Base-by-base conservation (phyloP, 1,284 basidiomycete species). In the Malassezia arunalokei region DNA sequence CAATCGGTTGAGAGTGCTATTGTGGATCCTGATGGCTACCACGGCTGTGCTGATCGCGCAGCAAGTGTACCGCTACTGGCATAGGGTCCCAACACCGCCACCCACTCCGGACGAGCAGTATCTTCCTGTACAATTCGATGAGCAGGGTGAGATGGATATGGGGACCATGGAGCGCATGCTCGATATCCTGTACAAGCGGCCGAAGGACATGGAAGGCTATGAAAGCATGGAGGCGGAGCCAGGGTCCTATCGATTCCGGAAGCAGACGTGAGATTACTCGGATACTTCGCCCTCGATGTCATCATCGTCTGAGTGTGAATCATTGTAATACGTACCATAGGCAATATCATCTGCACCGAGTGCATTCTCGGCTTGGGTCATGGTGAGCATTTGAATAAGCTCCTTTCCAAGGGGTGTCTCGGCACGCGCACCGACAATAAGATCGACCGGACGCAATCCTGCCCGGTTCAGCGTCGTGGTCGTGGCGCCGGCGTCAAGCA, bases 401-500 rank as follows among this genome's bases (percentile, higher is more conserved):
- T 59, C 51, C 35, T 66, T 58, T 5, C 64, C 66, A 5, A 64
- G 47, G 24, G 57, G 40, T 27, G 62, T 53, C 40, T 60, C 48
- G 6, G 58, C 61, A 17, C 55, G 56, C 33, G 54, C 52, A 31
- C 63, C 65, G 32, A 62, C 6, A 47, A 60, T 33, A 40, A 63
- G 31, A 40, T 69, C 66, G 9, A 57, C 58, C n/a, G 68, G 66
- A 28, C 58, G 56, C 27, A 66, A 62, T n/a, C 64, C 63, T 9
- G 64, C 61, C 42, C 63, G 60, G 54, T 71, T 69, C 3, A 43
- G 53, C 8, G 61, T 58, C 5, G 57, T 45, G 12, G 68, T 64
- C 32, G 65, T 63, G 8, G 66, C 68, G 14, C 68, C 68, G 20
- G 66, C 62, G 29, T 66, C 65, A 44, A 71, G 50, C 3, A 71